Evolutionary conservation across 345 rosid species (phyloP).

Genomic region (Stellera chamaejasme): DNA sequence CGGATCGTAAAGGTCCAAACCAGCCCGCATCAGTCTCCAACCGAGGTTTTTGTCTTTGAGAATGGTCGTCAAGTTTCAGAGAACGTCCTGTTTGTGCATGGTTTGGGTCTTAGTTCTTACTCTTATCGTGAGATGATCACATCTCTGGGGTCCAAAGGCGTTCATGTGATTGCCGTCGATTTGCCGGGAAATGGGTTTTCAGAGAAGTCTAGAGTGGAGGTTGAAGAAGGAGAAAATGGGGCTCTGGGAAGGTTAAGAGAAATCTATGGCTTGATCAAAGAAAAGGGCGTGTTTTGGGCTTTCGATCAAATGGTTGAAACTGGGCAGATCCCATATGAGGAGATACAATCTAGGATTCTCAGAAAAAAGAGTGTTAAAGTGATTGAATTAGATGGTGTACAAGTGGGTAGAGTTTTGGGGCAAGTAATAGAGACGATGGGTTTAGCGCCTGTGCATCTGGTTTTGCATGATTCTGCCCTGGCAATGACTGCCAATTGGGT

Average conservation of each 20-base stretch:
- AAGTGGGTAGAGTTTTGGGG: constrained; percentile 52
- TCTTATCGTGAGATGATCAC: constrained; percentile 41
- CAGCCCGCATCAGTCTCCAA: constrained; percentile 30
- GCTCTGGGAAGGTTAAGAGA: constrained; percentile 47
- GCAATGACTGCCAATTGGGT: constrained; percentile 70
- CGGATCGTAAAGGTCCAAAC: constrained; percentile 65
- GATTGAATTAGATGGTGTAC: constrained; percentile 60
- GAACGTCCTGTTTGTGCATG: constrained; percentile 60
- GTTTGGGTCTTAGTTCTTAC: constrained; percentile 75
- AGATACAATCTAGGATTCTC: constrained; percentile 28
- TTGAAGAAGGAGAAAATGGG: constrained; percentile 53
- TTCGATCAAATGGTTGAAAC: constrained; percentile 91
- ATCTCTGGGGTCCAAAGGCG: constrained; percentile 53
- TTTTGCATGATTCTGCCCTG: constrained; percentile 85
- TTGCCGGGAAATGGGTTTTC: constrained; percentile 95
- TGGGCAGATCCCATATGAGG: constrained; percentile 81
- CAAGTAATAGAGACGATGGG: constrained; percentile 67
- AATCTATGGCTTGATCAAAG: constrained; percentile 60
- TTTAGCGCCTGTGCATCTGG: constrained; percentile 78
- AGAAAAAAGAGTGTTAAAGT: constrained; percentile 38
- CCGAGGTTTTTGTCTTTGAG: constrained; percentile 59
- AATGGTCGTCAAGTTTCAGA: constrained; percentile 36
- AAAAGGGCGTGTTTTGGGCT: constrained; percentile 89
- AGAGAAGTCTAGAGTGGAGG: constrained; percentile 50
- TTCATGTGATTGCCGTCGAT: constrained; percentile 67